These are phyloP conservation scores for Salix brachista DNA, from an alignment of 345 rosid species.

Conservation along the genomic window DNA sequence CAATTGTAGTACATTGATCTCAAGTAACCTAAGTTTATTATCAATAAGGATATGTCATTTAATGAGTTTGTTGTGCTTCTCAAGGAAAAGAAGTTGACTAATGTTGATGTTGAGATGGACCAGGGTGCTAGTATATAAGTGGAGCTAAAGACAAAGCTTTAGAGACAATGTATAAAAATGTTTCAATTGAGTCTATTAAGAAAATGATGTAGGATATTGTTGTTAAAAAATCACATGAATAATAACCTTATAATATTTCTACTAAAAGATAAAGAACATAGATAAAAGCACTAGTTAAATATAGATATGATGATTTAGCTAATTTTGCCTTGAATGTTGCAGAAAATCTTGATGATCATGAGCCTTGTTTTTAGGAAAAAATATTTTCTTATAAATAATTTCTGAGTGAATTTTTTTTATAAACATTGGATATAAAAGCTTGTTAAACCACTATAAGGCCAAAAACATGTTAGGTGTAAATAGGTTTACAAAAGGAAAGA, in stretches of 20 bases:
- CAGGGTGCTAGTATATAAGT: neutral
- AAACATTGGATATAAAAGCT: neutral
- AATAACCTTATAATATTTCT: too few relatives aligned
- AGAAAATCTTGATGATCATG: neutral
- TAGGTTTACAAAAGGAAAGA: neutral
- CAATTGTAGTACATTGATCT: neutral
- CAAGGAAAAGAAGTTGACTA: too few relatives aligned
- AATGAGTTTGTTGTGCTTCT: too few relatives aligned
- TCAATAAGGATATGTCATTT: neutral
- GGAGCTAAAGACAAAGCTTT: neutral
- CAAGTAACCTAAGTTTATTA: neutral
- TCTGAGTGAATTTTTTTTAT: neutral
- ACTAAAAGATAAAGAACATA: fast-evolving
- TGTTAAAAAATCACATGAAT: neutral
- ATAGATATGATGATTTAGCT: too few relatives aligned
- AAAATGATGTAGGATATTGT: neutral
- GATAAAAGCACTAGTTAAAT: fast-evolving
- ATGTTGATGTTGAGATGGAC: neutral
- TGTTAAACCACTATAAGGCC: neutral
- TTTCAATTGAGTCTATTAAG: neutral
- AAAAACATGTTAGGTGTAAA: neutral
- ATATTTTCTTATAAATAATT: neutral
- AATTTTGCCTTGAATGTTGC: too few relatives aligned
- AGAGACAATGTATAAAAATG: neutral
- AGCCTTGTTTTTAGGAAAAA: neutral